Conservation (phyloP, 352 stramenopile species). For the Globisporangium paddicum region DNA sequence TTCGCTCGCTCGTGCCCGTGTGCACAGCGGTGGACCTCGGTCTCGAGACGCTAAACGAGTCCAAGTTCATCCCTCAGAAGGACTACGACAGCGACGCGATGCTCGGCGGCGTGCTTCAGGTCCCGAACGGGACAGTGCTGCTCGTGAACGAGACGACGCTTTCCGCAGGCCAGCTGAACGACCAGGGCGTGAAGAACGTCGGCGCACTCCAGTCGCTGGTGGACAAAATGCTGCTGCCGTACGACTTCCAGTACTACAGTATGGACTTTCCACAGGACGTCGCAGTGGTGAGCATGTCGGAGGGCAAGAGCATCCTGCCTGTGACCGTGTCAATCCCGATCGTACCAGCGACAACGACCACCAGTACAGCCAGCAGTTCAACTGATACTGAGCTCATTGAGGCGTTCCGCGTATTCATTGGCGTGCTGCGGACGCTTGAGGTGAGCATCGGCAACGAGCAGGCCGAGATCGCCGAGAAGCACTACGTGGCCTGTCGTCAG, state of each 20-base stretch:
- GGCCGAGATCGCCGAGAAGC: slow-evolving; percentile 71
- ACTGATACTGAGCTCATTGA: slow-evolving; percentile 26
- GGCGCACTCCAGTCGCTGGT: slow-evolving; percentile 64
- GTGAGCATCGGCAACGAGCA: slow-evolving; percentile 68
- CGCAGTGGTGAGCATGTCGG: slow-evolving; percentile 56
- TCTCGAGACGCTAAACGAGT: slow-evolving; percentile 52
- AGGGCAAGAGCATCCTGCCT: slow-evolving; percentile 68
- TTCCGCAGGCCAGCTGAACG: slow-evolving; percentile 57
- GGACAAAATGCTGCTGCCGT: slow-evolving; percentile 71
- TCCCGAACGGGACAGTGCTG: slow-evolving; percentile 58
- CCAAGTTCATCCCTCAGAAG: slow-evolving; percentile 66
- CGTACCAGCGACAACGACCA: background rate
- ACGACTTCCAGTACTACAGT: slow-evolving; percentile 83
- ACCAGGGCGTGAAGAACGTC: slow-evolving; percentile 73
- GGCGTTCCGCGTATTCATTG: slow-evolving; percentile 64
- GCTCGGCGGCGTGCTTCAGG: slow-evolving; percentile 45
- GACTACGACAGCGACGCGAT: slow-evolving; percentile 72
- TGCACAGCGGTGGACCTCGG: slow-evolving; percentile 46
- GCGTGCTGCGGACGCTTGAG: slow-evolving; percentile 44
- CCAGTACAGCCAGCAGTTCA: background rate
- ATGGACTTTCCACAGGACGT: slow-evolving; percentile 83
- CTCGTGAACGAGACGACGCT: slow-evolving; percentile 68
- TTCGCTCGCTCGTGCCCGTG: slow-evolving; percentile 54
- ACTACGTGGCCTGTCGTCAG: slow-evolving; percentile 73
- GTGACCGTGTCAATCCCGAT: slow-evolving; percentile 46